Evolutionary conservation across 805 yeast genomes (phyloP), one percentile per base, ranked within the genome.

Genomic region (Saccharomycopsis fodiens): DNA sequence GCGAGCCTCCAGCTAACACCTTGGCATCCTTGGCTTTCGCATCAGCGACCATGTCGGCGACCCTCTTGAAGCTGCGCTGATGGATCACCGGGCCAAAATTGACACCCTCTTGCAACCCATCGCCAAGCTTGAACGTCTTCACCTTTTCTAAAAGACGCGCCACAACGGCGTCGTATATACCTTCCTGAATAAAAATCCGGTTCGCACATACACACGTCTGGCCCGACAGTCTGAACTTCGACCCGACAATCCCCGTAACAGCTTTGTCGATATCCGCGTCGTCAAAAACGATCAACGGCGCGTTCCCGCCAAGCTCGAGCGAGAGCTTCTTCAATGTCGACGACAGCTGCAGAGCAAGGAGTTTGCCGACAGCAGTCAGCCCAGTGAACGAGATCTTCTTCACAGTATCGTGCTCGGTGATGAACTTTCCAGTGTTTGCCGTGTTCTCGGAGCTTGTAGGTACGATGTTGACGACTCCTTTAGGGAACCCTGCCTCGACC

Each of bases 171-270:
- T 80, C 86, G 55, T 83, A 79, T n/a, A 85, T 59, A 8, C 67
- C 66, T 37, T 69, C 72, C 56, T 85, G 93, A 29, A 83, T 72
- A 57, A 71, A 83, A 39, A 83, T 59, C 57, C 89, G 70, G 63
- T 82, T 82, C 39, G 88, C 87, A 59, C 88, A 82, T 35, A 82
- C 82, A 64, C 94, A 85, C 3, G 89, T 82, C 63, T 84, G 93
- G 50, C 93, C 93, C 36, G 82, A 72, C 22, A 82, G 81, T 59
- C 93, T 72, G 64, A 82, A 79, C 61, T 84, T 85, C 51, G 79
- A 73, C 6, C 73, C 77, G 48, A 82, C 59, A 2, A 85, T 75
- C 35, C 78, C 85, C n/a, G 70, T 71, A 13, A 82, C 77, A 0
- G 91, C 91, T 35, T 66, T 63, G 47, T 76, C 82, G 17, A 83